Evolutionary conservation across 2,329 filamentous ascomycete genomes (phyloP), one percentile per base, ranked within the genome.

Genomic region (Cladosporium sp.): DNA sequence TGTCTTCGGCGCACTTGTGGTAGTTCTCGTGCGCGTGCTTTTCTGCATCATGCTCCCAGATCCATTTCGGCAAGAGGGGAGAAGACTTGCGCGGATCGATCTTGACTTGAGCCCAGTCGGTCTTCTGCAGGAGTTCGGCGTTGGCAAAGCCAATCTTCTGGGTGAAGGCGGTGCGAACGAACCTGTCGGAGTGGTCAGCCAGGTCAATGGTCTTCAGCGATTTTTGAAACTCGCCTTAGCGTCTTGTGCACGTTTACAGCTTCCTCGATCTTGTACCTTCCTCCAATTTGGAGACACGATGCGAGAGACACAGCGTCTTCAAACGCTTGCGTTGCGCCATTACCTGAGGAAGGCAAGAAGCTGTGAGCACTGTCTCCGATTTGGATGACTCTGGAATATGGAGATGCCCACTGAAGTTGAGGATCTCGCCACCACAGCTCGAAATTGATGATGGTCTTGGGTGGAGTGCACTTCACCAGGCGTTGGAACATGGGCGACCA

Each of bases 381-480:
- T 39, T 82, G 71, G 2, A 76, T 76, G 48, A 83, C 79, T 32
- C 74, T 73, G 47, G 78, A 75, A 55, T 75, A 76, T 13, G 70
- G 69, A 0, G 77, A 80, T 3, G 80, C 73, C 79, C 79, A 82
- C 0, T 73, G 78, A 0, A 79, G 77, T 13, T 81, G 69, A 1
- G 79, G 79, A 60, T 82, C 79, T 39, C 80, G 73, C 62, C 81
- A 82, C 53, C 78, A 78, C n/a, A 82, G 77, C 65, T 81, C 81
- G 78, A 79, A 82, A 64, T 82, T 79, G 1, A 82, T 72, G 13
- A 65, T 57, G 13, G 54, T 48, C 15, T 47, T 49, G 13, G 62
- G 56, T 5, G 61, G 61, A 5, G 58, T 80, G 51, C 71, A 72
- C 37, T 71, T 67, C 15, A 80, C 72, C 1, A 78, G 75, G 2